Base-by-base conservation (phyloP, 306 rosid genomes). In the Cucurbita argyrosperma region DNA sequence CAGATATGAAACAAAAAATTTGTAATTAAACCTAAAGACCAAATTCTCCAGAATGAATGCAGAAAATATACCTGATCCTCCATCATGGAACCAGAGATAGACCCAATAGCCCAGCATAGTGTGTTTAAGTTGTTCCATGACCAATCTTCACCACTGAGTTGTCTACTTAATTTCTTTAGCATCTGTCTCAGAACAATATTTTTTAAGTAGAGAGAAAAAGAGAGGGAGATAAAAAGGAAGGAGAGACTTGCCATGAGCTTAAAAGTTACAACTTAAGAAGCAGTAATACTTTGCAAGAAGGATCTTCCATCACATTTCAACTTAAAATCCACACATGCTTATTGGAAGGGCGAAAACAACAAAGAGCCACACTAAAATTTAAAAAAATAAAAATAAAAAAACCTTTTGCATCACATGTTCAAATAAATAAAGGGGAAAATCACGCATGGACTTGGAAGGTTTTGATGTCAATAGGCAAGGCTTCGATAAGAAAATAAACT, bases 101-200 rank as follows among this genome's bases (percentile, higher is more conserved):
- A 95, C 49, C 99, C 99, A 74, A 95, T 95, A 65, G 99, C 99
- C 99, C 99, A 95, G 79, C 99, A 95, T 35, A 95, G 80, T 8
- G 99, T 95, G 84, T 95, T 95, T 77, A 95, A 84, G 85, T 91
- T 95, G 86, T 91, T 95, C 99, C 99, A 95, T 64, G 94, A 84
- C 97, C 99, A 95, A 82, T 95, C 97, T 85, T 95, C 99, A 6
- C 99, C 99, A 77, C 88, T 95, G 49, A 95, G 87, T 63, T 95
- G 99, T 69, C 89, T 91, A 79, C 91, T 95, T 73, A 95, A 82
- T 73, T 95, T 95, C 90, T 77, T 95, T 77, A 95, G 86, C 99
- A 95, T 95, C 99, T 95, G 88, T 51, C 43, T 71, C 42, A 70
- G 35, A 49, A 69, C 59, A 50, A 47, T 14, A 69, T 47, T 23